These are phyloP conservation scores for Neonothopanus nambi DNA, from an alignment of 1,284 basidiomycete genomes.

Conservation along the genomic window DNA sequence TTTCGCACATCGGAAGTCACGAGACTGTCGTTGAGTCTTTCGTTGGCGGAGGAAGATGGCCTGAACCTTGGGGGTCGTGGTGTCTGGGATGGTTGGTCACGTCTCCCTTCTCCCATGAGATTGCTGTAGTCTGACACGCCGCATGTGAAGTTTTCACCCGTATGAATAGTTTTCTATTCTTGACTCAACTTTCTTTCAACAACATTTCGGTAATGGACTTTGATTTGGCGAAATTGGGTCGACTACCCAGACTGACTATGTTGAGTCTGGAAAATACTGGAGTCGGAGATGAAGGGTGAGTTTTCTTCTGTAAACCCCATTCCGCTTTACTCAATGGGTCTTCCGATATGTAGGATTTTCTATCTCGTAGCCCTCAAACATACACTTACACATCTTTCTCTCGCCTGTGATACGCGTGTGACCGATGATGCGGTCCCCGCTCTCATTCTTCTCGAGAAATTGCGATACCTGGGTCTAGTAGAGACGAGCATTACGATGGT, in stretches of 20 bases:
- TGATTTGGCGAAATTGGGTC: slow-evolving; percentile 52
- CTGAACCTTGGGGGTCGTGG: slow-evolving; percentile 45
- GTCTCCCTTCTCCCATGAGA: slow-evolving; percentile 5
- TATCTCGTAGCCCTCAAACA: slow-evolving; percentile 55
- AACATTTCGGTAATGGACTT: slow-evolving; percentile 45
- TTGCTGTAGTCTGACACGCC: neutral
- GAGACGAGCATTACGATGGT: slow-evolving; percentile 56
- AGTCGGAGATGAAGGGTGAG: slow-evolving; percentile 63
- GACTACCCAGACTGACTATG: slow-evolving; percentile 48
- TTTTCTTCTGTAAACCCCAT: slow-evolving; percentile 3
- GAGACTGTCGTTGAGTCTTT: slow-evolving; percentile 41
- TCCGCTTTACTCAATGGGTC: neutral
- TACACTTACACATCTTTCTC: slow-evolving; percentile 49
- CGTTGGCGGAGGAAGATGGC: slow-evolving; percentile 47
- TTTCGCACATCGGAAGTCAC: slow-evolving; percentile 41
- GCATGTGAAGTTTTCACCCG: slow-evolving; percentile 45
- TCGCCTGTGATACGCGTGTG: slow-evolving; percentile 52
- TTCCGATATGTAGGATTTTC: slow-evolving; percentile 44
- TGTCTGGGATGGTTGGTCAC: slow-evolving; percentile 42
- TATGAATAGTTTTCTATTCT: slow-evolving; percentile 49
- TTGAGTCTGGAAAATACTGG: slow-evolving; percentile 55
- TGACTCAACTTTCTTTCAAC: slow-evolving; percentile 50
- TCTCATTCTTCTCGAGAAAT: slow-evolving; percentile 45
- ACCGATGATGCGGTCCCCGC: slow-evolving; percentile 57
- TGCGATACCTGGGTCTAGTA: slow-evolving; percentile 50